These are phyloP conservation scores for Elsinoe arachidis DNA, from an alignment of 2,329 filamentous ascomycete species.

Conservation along the genomic window DNA sequence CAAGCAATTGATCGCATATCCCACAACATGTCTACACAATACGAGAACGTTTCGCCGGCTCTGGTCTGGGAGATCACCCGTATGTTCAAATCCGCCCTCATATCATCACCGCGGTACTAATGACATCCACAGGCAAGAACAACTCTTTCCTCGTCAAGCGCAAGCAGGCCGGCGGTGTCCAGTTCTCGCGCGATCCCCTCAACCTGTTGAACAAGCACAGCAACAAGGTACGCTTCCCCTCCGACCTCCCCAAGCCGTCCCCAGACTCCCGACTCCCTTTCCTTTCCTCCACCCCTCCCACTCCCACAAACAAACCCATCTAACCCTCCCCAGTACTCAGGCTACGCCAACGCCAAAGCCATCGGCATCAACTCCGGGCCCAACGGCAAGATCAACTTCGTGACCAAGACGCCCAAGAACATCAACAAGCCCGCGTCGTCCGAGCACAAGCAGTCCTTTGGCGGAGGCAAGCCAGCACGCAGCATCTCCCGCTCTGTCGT, in stretches of 20 bases:
- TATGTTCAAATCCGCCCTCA: background rate
- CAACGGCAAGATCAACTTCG: conserved; percentile 71
- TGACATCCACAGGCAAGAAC: conserved; percentile 57
- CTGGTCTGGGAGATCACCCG: conserved; percentile 91
- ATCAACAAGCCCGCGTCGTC: conserved; percentile 63
- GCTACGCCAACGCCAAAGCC: conserved; percentile 79
- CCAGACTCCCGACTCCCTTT: conserved; percentile 8
- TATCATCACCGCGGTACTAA: background rate
- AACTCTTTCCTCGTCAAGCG: conserved; percentile 92
- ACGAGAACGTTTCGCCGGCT: conserved; percentile 85
- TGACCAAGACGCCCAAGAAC: conserved; percentile 73
- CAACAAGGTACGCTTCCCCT: conserved; percentile 63
- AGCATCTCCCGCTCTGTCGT: conserved; percentile 88
- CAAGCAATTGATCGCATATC: conserved; percentile 13
- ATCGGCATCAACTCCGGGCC: conserved; percentile 67
- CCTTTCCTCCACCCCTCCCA: background rate
- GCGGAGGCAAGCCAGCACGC: conserved; percentile 63
- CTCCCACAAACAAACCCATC: background rate
- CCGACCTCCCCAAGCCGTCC: background rate
- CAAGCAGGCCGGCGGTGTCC: conserved; percentile 65
- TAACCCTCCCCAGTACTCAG: conserved; percentile 58
- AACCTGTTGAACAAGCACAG: conserved; percentile 89
- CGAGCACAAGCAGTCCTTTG: conserved; percentile 58
- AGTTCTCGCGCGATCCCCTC: conserved; percentile 89
- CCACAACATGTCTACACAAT: conserved; percentile 86